These are phyloP conservation scores for Hibiscus tridactylites DNA, from an alignment of 345 rosid species.

Conservation along the genomic window DNA sequence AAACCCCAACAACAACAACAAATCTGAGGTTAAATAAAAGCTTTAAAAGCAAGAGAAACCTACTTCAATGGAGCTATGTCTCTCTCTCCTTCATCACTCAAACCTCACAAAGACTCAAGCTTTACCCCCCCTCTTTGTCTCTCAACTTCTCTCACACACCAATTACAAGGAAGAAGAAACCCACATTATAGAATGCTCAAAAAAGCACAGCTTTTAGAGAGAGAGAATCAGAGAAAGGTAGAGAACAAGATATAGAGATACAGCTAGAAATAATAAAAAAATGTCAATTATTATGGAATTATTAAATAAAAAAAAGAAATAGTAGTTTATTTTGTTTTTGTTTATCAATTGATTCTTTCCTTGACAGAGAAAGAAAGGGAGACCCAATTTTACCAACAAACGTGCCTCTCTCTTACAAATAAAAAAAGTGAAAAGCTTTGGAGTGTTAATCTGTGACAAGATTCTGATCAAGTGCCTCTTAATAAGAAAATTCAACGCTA, in stretches of 20 bases:
- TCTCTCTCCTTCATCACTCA: conserved; percentile 16
- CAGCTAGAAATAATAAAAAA: conserved; percentile 1
- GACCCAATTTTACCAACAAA: conserved; percentile 9
- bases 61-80: conserved; percentile 9
- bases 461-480: background rate
- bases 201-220: conserved; percentile 8
- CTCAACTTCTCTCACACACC: background rate
- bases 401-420: conserved; percentile 12
- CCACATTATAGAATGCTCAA: conserved; percentile 1
- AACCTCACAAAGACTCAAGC: conserved; percentile 11
- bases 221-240: background rate
- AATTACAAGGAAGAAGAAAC: conserved; percentile 8
- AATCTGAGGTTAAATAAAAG: background rate
- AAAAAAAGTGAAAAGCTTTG: background rate
- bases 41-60: conserved; percentile 12
- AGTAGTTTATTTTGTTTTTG: conserved; percentile 2
- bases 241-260: conserved; percentile 1
- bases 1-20: background rate
- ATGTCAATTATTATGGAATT: conserved; percentile 3
- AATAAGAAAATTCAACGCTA: conserved; percentile 13
- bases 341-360: conserved; percentile 28
- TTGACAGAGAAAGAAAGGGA: conserved; percentile 24
- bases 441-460: background rate
- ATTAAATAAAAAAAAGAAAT: background rate
- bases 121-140: background rate